A percentile compares a stretch with the other conserved stretches of the same genome.
Evolutionary conservation across 139 green algal species (phyloP).

Genomic region (Chlorella sorokiniana): DNA sequence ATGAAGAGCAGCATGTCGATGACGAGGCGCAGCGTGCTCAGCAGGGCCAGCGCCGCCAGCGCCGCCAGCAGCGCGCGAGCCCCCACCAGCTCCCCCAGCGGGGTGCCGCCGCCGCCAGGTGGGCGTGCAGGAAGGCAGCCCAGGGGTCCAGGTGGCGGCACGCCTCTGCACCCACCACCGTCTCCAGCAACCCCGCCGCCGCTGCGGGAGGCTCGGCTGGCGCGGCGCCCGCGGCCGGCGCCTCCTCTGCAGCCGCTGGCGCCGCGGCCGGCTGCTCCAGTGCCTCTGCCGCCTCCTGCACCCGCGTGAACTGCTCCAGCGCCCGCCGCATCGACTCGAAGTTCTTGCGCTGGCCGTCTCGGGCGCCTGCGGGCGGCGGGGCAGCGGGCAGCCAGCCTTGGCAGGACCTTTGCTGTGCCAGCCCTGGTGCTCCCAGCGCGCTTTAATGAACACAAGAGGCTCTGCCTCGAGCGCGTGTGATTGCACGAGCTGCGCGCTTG

Average conservation of each 20-base stretch:
- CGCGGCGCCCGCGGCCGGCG: not conserved
- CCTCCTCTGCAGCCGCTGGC: not conserved
- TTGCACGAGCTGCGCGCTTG: too few relatives aligned
- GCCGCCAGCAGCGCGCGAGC: not conserved
- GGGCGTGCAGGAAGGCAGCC: constrained; percentile 33
- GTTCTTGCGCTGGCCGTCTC: constrained; percentile 35
- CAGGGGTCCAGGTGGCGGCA: constrained; percentile 25
- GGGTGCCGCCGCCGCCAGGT: not conserved
- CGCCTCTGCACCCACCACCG: not conserved
- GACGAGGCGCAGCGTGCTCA: constrained; percentile 26
- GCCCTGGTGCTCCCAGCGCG: not conserved
- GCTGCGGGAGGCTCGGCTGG: not conserved
- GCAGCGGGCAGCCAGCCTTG: not conserved
- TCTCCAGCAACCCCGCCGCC: not conserved
- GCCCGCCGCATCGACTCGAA: constrained; percentile 3
- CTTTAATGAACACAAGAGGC: not conserved
- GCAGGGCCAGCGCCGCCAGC: constrained; percentile 9
- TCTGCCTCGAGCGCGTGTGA: not conserved
- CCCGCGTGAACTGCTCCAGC: not conserved
- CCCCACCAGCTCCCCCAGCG: not conserved
- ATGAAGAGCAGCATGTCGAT: constrained; percentile 37
- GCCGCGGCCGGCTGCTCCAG: not conserved
- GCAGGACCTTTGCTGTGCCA: not conserved
- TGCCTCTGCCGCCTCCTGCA: not conserved
- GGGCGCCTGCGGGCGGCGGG: not conserved